phyloP scores from a whole-genome alignment of 345 rosid species.

The Anastatica hierochuntica region DNA sequence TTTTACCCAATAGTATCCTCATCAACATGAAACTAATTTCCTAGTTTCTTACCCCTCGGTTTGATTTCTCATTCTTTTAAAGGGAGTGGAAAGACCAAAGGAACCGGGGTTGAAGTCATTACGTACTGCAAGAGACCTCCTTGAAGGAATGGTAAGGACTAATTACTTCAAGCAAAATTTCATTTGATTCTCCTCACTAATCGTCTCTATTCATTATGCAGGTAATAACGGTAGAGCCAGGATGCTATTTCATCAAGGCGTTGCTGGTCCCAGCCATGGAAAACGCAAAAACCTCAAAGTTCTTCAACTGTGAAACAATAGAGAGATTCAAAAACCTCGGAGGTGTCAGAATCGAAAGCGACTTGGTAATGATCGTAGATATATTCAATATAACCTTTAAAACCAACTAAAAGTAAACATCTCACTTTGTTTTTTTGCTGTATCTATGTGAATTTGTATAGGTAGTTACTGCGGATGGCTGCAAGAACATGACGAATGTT shows the following conservation, averaged over 20 bases:
- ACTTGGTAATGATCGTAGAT: slow-evolving; percentile 42
- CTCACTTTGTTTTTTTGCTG: not conserved
- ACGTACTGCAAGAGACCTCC: slow-evolving; percentile 63
- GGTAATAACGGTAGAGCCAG: slow-evolving; percentile 98
- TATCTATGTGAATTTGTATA: slow-evolving; percentile 7
- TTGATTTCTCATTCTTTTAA: slow-evolving; percentile 5
- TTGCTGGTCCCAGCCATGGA: slow-evolving; percentile 63
- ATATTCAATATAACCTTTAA: not conserved
- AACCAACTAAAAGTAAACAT: not conserved
- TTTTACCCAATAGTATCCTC: not conserved
- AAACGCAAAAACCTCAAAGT: slow-evolving; percentile 40
- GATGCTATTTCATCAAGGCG: slow-evolving; percentile 87
- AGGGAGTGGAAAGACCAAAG: slow-evolving; percentile 63
- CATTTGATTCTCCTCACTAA: no score
- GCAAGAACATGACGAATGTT: slow-evolving; percentile 74
- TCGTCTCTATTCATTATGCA: slow-evolving; percentile 9
- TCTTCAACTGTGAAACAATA: slow-evolving; percentile 46
- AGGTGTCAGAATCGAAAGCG: slow-evolving; percentile 95
- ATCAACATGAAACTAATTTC: not conserved
- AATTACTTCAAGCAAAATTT: no score
- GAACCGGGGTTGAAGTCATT: slow-evolving; percentile 74
- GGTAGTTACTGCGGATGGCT: slow-evolving; percentile 54
- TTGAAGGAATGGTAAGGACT: slow-evolving; percentile 74
- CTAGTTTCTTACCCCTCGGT: not conserved
- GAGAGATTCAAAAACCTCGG: slow-evolving; percentile 62